Evolutionary conservation across 108 stramenopile genomes (phyloP).

Genomic region (Stephanodiscus triporus): DNA sequence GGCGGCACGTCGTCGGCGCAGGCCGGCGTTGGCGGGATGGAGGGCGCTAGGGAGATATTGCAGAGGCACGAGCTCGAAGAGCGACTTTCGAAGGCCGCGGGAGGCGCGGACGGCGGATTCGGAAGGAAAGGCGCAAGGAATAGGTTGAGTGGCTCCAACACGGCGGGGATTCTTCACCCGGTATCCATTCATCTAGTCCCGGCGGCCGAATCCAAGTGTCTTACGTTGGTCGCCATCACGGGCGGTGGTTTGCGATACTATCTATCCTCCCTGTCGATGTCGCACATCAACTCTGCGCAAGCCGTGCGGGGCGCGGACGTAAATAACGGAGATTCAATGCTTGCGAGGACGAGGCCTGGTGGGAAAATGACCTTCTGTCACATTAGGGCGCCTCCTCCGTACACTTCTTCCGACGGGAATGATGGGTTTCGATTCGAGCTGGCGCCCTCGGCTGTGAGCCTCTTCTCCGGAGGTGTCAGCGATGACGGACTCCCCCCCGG

Average conservation of each 20-base stretch:
- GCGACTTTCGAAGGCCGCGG: slow-evolving; percentile 19
- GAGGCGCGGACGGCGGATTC: slow-evolving; percentile 15
- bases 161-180: slow-evolving; percentile 61
- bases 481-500: slow-evolving; percentile 36
- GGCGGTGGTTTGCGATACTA: slow-evolving; percentile 83
- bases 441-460: slow-evolving; percentile 23
- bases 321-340: slow-evolving; percentile 11
- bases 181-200: slow-evolving; percentile 79
- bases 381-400: slow-evolving; percentile 78
- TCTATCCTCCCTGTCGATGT: slow-evolving; percentile 59
- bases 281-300: slow-evolving; percentile 45
- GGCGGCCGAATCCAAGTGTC: slow-evolving; percentile 58
- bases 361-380: slow-evolving; percentile 78
- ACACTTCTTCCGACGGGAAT: slow-evolving; percentile 37
- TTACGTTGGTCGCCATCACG: slow-evolving; percentile 82
- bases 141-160: slow-evolving; percentile 9
- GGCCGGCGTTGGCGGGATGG: slow-evolving; percentile 90
- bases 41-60: slow-evolving; percentile 77
- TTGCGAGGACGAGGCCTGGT: slow-evolving; percentile 32
- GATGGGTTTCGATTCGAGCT: slow-evolving; percentile 43
- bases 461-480: slow-evolving; percentile 21
- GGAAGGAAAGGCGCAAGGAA: slow-evolving; percentile 1
- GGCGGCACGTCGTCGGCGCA: slow-evolving; percentile 75
- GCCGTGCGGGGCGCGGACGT: slow-evolving; percentile 22
- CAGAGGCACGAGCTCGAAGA: slow-evolving; percentile 64